Evolutionary conservation across 2,329 filamentous ascomycete species (phyloP), one percentile per base, ranked within the genome.

Genomic region (Aciculosporium take): DNA sequence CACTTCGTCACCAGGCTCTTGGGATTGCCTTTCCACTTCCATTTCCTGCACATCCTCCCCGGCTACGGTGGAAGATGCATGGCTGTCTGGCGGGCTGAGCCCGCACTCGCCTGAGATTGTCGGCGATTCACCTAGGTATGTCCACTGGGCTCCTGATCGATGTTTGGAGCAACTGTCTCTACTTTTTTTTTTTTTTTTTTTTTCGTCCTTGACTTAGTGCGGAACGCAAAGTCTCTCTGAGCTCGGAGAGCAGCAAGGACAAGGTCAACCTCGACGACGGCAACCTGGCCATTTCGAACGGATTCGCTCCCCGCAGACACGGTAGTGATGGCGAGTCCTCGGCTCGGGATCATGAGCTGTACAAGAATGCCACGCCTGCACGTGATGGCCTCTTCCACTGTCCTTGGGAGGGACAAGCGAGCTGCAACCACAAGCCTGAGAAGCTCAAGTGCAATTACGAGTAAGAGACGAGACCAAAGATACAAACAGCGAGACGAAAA

Each of bases 371-470:
- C 41, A 64, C 65, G 36, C 74, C 79, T 8, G 62, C 72, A 31
- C 60, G 70, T 27, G 85, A 94, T 62, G 87, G 86, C 56, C 75
- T 93, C 45, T 96, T 91, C 67, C 86, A 94, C 66, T 96, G 89
- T 71, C 89, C 89, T 5, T 91, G 82, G 71, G 79, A 82, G 59
- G 81, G 77, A 52, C 71, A 79, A 46, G 44, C 65, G 25, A 68
- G 59, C 56, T 96, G 89, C 74, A 83, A 76, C 62, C 89, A 95
- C 76, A 84, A 84, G 66, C 78, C 88, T 31, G 91, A 93, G 57
- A 91, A 93, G 68, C 83, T 96, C 53, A 95, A 95, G 76, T 95
- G 89, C 79, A 94, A 94, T 66, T 96, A 95, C 59, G 88, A 95
- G 88, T 94, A 81, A 75, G 85, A 23, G 9, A 30, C 8, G 3